Evolutionary conservation across 2,329 filamentous ascomycete genomes (phyloP), one percentile per base, ranked within the genome.

Genomic region (Aspergillus thermomutatus): DNA sequence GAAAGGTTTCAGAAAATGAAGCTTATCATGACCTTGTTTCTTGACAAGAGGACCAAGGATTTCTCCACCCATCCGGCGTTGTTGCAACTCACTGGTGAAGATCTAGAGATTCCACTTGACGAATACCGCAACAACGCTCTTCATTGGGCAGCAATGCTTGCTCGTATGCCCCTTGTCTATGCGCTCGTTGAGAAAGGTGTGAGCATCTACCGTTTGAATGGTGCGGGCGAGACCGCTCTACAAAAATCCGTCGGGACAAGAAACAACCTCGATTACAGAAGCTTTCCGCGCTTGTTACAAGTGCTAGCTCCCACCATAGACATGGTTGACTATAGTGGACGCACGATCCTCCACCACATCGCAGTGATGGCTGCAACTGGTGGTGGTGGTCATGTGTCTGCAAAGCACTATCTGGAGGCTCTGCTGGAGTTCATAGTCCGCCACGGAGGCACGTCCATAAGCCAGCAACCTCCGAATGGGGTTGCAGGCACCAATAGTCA

Each of bases 301-400:
- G 85, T 96, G 0, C 82, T 99, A 6, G 91, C 92, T 10, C 85
- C 90, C 26, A 93, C 93, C 0, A 95, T 99, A 60, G 92, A 97
- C 64, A 86, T 96, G 46, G 84, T 91, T 23, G 94, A 99, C 71
- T 86, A 90, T 47, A 92, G 92, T 72, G 92, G 92, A 8, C 84
- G 94, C 40, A 97, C 93, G 0, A 92, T 97, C 14, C 79, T 99
- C 25, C 94, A 99, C 69, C 94, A 99, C 69, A 97, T 99, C 66
- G 92, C 94, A 4, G 87, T 97, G 34, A 95, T 94, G 17, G 97
- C 92, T 60, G 94, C 92, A 6, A 94, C 97, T 66, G 96, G 96
- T 71, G 93, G 93, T 6, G 87, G 94, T 50, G 92, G 91, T 56
- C 87, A 91, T 45, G 93, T 94, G 23, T 75, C 74, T 14, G 96